Percentiles rank a stretch among this genome's conserved stretches.
Evolutionary conservation across 192 early-diverging fungal genomes (phyloP).

Genomic region (Backusella australiensis): DNA sequence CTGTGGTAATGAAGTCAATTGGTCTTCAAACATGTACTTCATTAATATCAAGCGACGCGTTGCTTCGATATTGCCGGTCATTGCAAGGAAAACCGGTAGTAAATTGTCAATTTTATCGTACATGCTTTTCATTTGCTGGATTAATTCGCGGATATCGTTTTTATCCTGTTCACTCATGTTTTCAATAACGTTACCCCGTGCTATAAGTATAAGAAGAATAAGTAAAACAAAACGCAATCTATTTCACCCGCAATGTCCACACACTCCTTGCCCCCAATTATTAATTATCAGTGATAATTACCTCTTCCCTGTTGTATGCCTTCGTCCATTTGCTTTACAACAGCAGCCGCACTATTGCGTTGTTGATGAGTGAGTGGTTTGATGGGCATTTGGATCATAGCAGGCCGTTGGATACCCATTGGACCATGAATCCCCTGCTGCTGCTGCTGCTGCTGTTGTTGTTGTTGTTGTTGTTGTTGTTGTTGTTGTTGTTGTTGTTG

Average conservation of each 20-base stretch:
- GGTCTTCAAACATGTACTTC: constrained; percentile 56
- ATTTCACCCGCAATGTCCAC: background rate
- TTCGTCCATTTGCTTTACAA: constrained; percentile 40
- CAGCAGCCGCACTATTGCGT: constrained; percentile 28
- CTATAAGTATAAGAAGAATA: constrained; percentile 9
- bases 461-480: constrained; percentile 19
- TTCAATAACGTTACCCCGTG: constrained; percentile 23
- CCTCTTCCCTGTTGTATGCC: constrained; percentile 36
- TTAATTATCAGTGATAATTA: constrained; percentile 8
- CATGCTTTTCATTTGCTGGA: constrained; percentile 41
- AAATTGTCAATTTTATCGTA: constrained; percentile 46
- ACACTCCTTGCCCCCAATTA: background rate
- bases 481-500: constrained; percentile 28
- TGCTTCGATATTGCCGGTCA: constrained; percentile 45
- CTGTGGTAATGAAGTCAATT: constrained; percentile 41
- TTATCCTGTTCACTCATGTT: constrained; percentile 43
- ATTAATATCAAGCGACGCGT: constrained; percentile 47
- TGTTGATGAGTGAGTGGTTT: constrained; percentile 19
- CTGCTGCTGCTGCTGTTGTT: constrained; percentile 18
- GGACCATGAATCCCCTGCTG: constrained; percentile 8
- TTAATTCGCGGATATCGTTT: constrained; percentile 37
- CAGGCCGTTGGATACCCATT: background rate
- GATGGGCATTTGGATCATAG: constrained; percentile 10
- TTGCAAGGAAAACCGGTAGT: constrained; percentile 46
- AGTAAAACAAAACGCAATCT: background rate